Evolutionary conservation across 441 rosid species (phyloP).

Genomic region (California macrophylla): DNA sequence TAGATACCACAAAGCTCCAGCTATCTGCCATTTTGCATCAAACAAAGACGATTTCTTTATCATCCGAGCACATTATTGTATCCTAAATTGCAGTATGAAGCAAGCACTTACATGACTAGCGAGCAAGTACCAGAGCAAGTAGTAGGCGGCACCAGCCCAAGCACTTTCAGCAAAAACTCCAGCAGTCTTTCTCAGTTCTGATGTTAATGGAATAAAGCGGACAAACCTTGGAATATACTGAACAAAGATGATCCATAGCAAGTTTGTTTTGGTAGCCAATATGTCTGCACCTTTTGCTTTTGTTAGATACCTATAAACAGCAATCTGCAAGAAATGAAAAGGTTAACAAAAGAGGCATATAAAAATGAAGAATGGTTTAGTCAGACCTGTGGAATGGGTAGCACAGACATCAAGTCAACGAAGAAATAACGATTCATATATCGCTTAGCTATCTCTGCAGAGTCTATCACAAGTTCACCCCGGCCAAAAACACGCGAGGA

Average conservation of each 20-base stretch:
- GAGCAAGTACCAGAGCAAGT: slow-evolving; percentile 86
- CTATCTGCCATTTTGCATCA: slow-evolving; percentile 33
- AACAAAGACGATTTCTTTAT: no score
- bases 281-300: slow-evolving; percentile 54
- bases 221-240: slow-evolving; percentile 78
- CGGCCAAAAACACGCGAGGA: slow-evolving; percentile 90
- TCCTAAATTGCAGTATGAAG: not conserved
- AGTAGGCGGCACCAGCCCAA: slow-evolving; percentile 80
- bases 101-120: slow-evolving; percentile 72
- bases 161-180: slow-evolving; percentile 90
- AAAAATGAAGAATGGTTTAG: slow-evolving; percentile 2
- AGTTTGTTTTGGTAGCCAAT: slow-evolving; percentile 49
- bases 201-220: slow-evolving; percentile 62
- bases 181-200: slow-evolving; percentile 72
- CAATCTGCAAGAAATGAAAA: slow-evolving; percentile 34
- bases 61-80: no score
- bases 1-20: slow-evolving; percentile 78
- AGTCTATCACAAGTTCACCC: slow-evolving; percentile 93
- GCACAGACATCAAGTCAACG: slow-evolving; percentile 68
- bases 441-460: slow-evolving; percentile 64
- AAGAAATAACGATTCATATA: slow-evolving; percentile 64
- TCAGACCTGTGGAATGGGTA: slow-evolving; percentile 84
- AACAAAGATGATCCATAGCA: slow-evolving; percentile 38
- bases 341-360: not conserved
- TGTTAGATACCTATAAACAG: slow-evolving; percentile 61